phyloP scores from a whole-genome alignment of 352 stramenopile species.

The Stramenopiles sp. region DNA sequence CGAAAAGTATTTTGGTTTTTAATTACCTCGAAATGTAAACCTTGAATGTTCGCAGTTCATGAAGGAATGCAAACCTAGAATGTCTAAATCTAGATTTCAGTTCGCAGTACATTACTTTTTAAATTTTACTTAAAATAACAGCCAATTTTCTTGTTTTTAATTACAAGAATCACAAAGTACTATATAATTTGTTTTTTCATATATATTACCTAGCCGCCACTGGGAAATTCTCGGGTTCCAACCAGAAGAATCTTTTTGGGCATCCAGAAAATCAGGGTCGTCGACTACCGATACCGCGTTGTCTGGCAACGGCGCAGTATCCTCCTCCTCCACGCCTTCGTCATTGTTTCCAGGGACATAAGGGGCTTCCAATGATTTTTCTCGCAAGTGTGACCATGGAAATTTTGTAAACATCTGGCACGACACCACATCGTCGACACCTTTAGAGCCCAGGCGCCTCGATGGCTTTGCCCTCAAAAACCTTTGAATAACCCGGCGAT shows the following conservation, averaged over 20 bases:
- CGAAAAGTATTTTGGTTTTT: no score
- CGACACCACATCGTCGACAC: not conserved
- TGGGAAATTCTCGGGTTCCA: not conserved
- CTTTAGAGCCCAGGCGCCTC: not conserved
- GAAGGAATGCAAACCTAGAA: no score
- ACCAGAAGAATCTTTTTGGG: not conserved
- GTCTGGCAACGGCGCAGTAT: not conserved
- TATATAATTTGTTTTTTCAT: no score
- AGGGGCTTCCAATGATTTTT: not conserved
- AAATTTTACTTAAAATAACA: no score
- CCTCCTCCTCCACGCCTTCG: not conserved
- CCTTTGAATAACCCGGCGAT: not conserved
- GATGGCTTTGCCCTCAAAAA: not conserved
- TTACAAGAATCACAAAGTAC: no score
- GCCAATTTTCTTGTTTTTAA: no score
- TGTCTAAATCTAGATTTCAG: no score
- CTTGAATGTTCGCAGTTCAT: no score
- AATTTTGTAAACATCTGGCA: not conserved
- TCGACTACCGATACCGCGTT: not conserved
- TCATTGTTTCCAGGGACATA: not conserved
- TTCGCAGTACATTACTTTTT: no score
- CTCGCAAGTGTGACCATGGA: not conserved
- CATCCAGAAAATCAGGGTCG: not conserved
- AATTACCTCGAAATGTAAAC: no score
- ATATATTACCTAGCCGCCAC: no score